Percentiles rank a stretch among this genome's conserved stretches.
phyloP scores from a whole-genome alignment of 225 moss, liverwort and hornwort species.

The Bryum argenteum region DNA sequence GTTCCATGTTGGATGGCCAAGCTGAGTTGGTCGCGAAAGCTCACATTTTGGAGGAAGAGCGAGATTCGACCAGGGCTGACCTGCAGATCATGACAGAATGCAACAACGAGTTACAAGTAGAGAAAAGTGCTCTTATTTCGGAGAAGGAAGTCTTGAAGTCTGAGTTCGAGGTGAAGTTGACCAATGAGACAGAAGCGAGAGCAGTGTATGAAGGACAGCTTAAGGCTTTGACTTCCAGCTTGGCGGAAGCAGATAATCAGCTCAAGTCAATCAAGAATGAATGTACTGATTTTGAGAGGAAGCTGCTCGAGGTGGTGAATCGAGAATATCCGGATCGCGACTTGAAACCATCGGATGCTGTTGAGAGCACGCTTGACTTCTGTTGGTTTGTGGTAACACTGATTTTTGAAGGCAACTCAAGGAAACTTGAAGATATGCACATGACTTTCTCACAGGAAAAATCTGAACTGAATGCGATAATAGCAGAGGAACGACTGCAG shows the following conservation, averaged over 20 bases:
- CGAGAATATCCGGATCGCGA: conserved; percentile 32
- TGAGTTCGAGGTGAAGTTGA: conserved; percentile 35
- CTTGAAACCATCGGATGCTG: conserved; percentile 28
- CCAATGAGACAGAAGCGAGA: conserved; percentile 33
- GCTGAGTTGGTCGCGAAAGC: conserved; percentile 34
- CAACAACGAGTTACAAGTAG: conserved; percentile 28
- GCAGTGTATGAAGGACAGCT: conserved; percentile 30
- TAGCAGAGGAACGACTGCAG: conserved; percentile 44
- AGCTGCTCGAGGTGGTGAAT: conserved; percentile 21
- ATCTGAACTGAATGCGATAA: conserved; percentile 34
- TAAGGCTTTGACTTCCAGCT: conserved; percentile 30
- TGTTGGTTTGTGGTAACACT: conserved; percentile 34
- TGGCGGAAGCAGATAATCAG: conserved; percentile 35
- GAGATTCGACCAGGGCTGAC: conserved; percentile 32
- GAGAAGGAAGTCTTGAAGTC: conserved; percentile 37
- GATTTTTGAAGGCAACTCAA: conserved; percentile 40
- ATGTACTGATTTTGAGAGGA: conserved; percentile 40
- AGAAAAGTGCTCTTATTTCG: conserved; percentile 34
- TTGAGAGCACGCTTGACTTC: conserved; percentile 38
- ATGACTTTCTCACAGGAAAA: conserved; percentile 34
- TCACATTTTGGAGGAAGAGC: conserved; percentile 39
- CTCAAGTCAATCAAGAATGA: conserved; percentile 25
- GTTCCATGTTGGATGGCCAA: conserved; percentile 23
- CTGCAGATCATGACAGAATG: conserved; percentile 17
- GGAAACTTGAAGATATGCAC: conserved; percentile 43